Conservation (phyloP, 2,329 filamentous ascomycete species). For the Cladorrhinum sp. region DNA sequence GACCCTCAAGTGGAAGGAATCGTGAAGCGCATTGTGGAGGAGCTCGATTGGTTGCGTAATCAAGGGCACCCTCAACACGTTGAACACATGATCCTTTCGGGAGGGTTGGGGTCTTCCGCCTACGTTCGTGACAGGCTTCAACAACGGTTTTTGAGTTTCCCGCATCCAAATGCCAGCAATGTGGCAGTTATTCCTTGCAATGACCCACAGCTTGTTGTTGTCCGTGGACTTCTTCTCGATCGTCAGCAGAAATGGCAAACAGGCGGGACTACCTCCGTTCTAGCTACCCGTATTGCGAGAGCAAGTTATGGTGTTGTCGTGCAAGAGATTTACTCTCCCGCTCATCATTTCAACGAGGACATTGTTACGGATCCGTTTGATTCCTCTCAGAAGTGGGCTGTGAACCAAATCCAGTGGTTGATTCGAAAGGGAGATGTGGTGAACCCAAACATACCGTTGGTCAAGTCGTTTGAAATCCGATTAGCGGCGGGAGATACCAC, state of each 20-base stretch:
- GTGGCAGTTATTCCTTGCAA: conserved; percentile 43
- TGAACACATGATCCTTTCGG: conserved; percentile 41
- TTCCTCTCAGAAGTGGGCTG: conserved; percentile 36
- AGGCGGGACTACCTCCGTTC: conserved; percentile 39
- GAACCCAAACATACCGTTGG: conserved; percentile 35
- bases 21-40: conserved; percentile 37
- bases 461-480: conserved; percentile 35
- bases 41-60: conserved; percentile 39
- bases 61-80: conserved; percentile 35
- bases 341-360: conserved; percentile 36
- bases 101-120: conserved; percentile 44
- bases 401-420: conserved; percentile 43
- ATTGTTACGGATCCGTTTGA: conserved; percentile 35
- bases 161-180: conserved; percentile 36
- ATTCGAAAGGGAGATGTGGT: conserved; percentile 43
- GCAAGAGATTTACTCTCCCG: conserved; percentile 36
- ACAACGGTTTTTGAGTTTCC: conserved; percentile 33
- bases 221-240: conserved; percentile 51
- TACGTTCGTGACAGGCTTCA: conserved; percentile 45
- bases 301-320: conserved; percentile 44
- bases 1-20: conserved; percentile 42
- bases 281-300: conserved; percentile 41
- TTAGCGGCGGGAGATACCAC: conserved; percentile 34
- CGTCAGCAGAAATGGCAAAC: conserved; percentile 47
- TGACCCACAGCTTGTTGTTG: conserved; percentile 54